Base-by-base conservation (phyloP, 2,329 filamentous ascomycete genomes). In the Fusarium burgessii region DNA sequence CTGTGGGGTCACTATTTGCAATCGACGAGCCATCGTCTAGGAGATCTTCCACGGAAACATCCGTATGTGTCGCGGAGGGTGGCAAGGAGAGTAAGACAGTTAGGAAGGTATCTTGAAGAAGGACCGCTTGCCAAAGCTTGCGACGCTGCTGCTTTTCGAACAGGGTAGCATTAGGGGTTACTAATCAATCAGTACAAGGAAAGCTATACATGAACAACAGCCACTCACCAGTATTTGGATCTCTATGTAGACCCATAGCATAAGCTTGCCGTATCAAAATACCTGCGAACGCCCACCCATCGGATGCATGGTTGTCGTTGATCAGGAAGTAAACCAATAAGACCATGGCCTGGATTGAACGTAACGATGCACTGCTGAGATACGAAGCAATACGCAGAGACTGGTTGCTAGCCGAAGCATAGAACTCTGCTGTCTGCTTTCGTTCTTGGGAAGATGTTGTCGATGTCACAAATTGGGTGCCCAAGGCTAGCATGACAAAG, bases 261-360 rank as follows among this genome's bases (percentile, higher is more conserved):
- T 94, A 95, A 0, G 92, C 89, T 79, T 95, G 93, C 29, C 92
- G 87, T 70, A 93, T 90, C 25, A 94, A 80, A 29, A 95, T 91
- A 9, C 93, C 93, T 0, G 91, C 91, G 83, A 94, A 95, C 0
- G 92, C 91, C 90, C 92, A 95, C 3, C 92, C 93, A 77, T 95
- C 93, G 0, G 91, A 93, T 7, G 92, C 92, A 74, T 95, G 92
- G 74, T 94, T 94, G 79, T 95, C 92, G 75, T 95, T 95, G 83
- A 95, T 94, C 38, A 95, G 84, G 74, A 95, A 95, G 77, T 95
- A 95, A 0, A 90, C 90, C 64, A 94, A 90, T 61, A 95, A 81
- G 1, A 94, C 90, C 92, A 95, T 95, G 46, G 93, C 89, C 79
- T 94, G 92, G 35, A 95, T 89, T 2, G 92, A 92, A 27, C 89